Evolutionary conservation across 208 protist species (phyloP).

Genomic region (Giardia muris): DNA sequence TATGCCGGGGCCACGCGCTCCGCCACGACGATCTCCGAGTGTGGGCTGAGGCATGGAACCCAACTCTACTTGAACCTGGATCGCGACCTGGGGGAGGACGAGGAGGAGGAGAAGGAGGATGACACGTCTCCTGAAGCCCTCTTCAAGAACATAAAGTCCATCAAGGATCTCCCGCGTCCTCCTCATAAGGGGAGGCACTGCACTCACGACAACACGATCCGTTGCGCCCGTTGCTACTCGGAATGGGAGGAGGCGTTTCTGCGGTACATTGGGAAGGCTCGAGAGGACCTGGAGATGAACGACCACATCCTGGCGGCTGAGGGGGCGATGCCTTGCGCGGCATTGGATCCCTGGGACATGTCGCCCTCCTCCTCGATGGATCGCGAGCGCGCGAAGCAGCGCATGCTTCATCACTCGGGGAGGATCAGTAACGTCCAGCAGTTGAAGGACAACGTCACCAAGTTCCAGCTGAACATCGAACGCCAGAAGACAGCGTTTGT

Average conservation of each 20-base stretch:
- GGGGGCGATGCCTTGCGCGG: neutral
- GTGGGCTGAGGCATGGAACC: neutral
- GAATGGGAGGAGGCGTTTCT: slow-evolving; percentile 1
- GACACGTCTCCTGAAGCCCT: neutral
- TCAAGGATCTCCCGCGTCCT: neutral
- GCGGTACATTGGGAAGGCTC: neutral
- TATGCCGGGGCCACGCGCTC: neutral
- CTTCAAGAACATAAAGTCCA: neutral
- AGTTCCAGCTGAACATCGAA: slow-evolving; percentile 1
- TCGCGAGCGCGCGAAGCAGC: neutral
- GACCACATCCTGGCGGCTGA: neutral
- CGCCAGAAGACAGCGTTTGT: neutral
- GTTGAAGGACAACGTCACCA: neutral
- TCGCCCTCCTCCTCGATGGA: neutral
- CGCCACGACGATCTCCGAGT: neutral
- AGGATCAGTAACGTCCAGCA: neutral
- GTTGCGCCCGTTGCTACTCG: neutral
- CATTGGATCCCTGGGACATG: neutral
- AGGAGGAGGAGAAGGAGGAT: neutral
- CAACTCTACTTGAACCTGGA: neutral
- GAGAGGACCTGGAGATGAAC: neutral
- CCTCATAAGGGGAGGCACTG: neutral
- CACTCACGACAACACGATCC: neutral
- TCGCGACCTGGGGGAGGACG: neutral
- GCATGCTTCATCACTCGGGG: neutral